Evolutionary conservation across 352 stramenopile genomes (phyloP), one percentile per base, ranked within the genome.

Genomic region (Phytophthora ramorum): DNA sequence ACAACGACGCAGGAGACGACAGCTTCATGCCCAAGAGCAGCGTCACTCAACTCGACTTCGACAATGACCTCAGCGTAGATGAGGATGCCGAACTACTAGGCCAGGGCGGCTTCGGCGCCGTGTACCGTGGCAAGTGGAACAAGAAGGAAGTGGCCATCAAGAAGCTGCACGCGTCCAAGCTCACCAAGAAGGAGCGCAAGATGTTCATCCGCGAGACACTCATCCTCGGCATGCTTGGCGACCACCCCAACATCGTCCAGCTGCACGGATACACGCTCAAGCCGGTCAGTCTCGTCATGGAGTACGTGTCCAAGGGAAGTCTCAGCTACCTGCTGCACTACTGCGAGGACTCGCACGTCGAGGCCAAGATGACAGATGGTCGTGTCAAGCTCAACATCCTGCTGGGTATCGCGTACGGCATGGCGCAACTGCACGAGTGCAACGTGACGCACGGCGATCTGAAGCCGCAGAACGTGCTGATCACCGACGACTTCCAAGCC

Each of bases 401-500:
- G 34, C 17, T 78, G 5, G 65, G 66, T 37, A 66, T 76, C 26
- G 34, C 58, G 14, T 68, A 76, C 45, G 73, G 73, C 14, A 81
- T 81, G 73, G 53, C 58, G 3, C 69, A 76, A 53, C 55, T 81
- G 12, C 69, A 78, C 58, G 66, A 65, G 12, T 78, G 73, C 24
- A 62, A 75, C 20, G 64, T 90, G 41, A 81, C 81, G 28, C 83
- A 92, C 57, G 69, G 83, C 3, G 83, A 90, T 56, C 37, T 92
- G 46, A 90, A 92, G 59, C 77, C 75, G 2, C 76, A 89, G 56
- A 90, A 96, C 51, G 63, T 95, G 41, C 66, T 95, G 40, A 58
- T 93, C 32, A 73, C 71, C 22, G 65, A 84, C n/a, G 61, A 85
- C 38, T 88, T 81, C 53, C 72, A 93, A 7, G 80, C 89, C 50